These are phyloP conservation scores for Helianthus tuberosus DNA, from an alignment of 129 eudicot genomes.

Conservation along the genomic window DNA sequence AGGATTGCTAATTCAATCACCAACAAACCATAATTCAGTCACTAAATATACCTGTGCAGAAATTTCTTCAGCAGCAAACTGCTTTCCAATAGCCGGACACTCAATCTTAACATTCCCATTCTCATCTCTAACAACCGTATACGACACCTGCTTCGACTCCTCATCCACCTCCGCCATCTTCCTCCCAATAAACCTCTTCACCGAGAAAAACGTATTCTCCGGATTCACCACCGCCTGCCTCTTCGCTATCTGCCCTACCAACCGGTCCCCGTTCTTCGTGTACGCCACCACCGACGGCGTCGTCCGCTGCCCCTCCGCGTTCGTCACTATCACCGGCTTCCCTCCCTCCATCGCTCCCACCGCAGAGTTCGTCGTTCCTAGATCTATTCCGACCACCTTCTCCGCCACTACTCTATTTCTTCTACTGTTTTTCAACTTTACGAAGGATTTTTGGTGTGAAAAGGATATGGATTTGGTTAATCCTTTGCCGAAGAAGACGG, in stretches of 20 bases:
- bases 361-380: no score
- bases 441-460: conserved; percentile 32
- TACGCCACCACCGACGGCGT: conserved; percentile 80
- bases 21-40: no score
- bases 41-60: no score
- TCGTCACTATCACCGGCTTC: no score
- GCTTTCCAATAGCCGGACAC: no score
- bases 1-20: no score
- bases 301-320: not conserved
- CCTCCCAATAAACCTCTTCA: conserved; percentile 87
- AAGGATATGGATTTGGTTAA: conserved; percentile 35
- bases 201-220: conserved; percentile 71
- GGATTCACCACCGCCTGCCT: conserved; percentile 83
- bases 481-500: conserved; percentile 55
- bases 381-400: no score
- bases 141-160: no score
- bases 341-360: no score
- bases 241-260: conserved; percentile 83
- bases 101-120: no score
- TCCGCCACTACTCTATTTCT: conserved; percentile 10
- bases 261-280: conserved; percentile 67
- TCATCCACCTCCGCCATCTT: conserved; percentile 83
- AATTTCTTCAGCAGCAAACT: no score
- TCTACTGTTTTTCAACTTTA: conserved; percentile 31
- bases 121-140: no score